phyloP scores from a whole-genome alignment of 129 eudicot species.

The Escallonia herrerae region DNA sequence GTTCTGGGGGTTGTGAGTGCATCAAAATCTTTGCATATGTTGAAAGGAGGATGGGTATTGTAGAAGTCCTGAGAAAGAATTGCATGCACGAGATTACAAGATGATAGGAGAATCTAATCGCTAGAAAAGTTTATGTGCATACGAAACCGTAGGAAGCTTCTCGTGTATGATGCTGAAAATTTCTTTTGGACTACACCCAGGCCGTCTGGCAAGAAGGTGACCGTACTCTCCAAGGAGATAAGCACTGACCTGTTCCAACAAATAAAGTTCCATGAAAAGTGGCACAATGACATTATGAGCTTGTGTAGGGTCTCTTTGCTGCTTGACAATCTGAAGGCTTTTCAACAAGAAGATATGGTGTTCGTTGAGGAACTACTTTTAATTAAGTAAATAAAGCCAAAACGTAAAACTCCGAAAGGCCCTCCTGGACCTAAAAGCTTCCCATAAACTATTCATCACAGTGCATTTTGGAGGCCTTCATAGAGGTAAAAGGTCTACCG shows the following conservation, averaged over 20 bases:
- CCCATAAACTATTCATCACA: too few species aligned
- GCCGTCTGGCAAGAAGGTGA: constrained; percentile 92
- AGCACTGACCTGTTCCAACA: constrained; percentile 74
- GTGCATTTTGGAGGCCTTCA: too few species aligned
- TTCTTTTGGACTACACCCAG: constrained; percentile 91
- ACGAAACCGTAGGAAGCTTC: constrained; percentile 97
- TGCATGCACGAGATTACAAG: constrained; percentile 1
- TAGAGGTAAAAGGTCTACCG: too few species aligned
- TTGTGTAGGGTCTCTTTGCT: too few species aligned
- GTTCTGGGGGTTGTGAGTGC: constrained; percentile 90
- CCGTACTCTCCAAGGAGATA: constrained; percentile 98
- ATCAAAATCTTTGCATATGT: constrained; percentile 94
- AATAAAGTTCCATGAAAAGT: neutral
- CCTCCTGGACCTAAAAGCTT: too few species aligned
- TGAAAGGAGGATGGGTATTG: constrained; percentile 85
- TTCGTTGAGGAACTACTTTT: too few species aligned
- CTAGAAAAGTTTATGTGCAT: constrained; percentile 25
- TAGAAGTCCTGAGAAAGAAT: constrained; percentile 63
- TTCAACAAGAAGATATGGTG: too few species aligned
- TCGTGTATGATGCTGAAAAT: constrained; percentile 79
- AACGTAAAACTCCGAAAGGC: too few species aligned
- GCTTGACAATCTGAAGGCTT: too few species aligned
- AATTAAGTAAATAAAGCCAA: too few species aligned
- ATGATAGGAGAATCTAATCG: constrained; percentile 5
- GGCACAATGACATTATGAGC: neutral